Evolutionary conservation across 2,329 filamentous ascomycete genomes (phyloP).

Genomic region (Alternaria atra): DNA sequence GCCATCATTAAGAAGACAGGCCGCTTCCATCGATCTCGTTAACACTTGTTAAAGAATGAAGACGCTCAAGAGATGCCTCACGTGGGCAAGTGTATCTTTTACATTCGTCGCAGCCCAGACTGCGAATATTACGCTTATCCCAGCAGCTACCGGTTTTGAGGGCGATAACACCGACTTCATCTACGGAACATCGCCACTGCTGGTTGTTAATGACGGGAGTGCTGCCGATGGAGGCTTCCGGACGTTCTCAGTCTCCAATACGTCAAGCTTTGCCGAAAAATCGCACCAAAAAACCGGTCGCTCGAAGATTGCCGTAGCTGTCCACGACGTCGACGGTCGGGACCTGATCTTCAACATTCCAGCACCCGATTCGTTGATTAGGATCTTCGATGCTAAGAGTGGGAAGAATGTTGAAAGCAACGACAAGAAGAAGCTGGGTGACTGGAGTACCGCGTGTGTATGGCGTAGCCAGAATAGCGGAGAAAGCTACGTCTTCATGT

Average conservation of each 20-base stretch:
- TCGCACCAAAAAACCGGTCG: slow-evolving; percentile 36
- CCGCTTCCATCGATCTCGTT: not conserved
- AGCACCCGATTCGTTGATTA: slow-evolving; percentile 39
- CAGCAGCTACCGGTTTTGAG: slow-evolving; percentile 37
- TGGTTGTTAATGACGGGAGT: slow-evolving; percentile 41
- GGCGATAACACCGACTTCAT: slow-evolving; percentile 41
- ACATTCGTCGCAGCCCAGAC: slow-evolving; percentile 21
- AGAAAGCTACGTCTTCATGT: slow-evolving; percentile 39
- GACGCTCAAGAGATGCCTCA: not conserved
- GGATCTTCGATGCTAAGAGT: slow-evolving; percentile 34
- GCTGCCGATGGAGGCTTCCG: slow-evolving; percentile 42
- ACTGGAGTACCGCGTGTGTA: slow-evolving; percentile 42
- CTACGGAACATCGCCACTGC: slow-evolving; percentile 29
- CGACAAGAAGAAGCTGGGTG: slow-evolving; percentile 37
- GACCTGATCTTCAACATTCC: slow-evolving; percentile 42
- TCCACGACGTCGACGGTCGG: slow-evolving; percentile 33
- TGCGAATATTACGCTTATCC: slow-evolving; percentile 31
- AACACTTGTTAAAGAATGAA: slow-evolving; percentile 5
- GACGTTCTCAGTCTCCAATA: slow-evolving; percentile 22
- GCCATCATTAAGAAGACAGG: not conserved
- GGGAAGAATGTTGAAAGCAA: slow-evolving; percentile 26
- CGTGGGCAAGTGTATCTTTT: slow-evolving; percentile 16
- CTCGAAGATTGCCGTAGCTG: slow-evolving; percentile 38
- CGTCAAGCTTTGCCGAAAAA: slow-evolving; percentile 18
- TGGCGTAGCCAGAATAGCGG: slow-evolving; percentile 40